These are phyloP conservation scores for Penicillium crustosum DNA, from an alignment of 2,329 filamentous ascomycete species.

Conservation along the genomic window DNA sequence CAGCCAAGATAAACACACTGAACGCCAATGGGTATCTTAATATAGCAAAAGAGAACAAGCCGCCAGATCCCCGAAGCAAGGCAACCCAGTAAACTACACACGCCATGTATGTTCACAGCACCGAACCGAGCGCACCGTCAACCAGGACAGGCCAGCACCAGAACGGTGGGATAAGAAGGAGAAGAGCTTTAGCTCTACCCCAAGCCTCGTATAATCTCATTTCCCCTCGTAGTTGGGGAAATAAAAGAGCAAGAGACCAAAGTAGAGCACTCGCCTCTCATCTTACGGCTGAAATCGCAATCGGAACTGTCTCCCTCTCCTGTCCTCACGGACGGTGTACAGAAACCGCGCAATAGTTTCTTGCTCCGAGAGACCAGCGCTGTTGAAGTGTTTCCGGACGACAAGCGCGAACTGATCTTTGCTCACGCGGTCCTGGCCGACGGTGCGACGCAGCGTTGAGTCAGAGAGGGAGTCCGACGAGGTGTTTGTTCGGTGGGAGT, in stretches of 20 bases:
- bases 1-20: conserved; percentile 14
- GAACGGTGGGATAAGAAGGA: background rate
- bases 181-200: background rate
- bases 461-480: conserved; percentile 12
- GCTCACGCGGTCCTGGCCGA: conserved; percentile 41
- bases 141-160: conserved; percentile 1
- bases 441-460: conserved; percentile 28
- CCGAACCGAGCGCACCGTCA: background rate
- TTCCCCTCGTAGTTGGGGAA: background rate
- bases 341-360: conserved; percentile 50
- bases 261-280: background rate
- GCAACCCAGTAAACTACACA: background rate
- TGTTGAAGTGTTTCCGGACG: conserved; percentile 51
- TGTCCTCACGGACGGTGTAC: conserved; percentile 50
- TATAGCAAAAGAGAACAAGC: conserved; percentile 13
- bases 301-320: conserved; percentile 43
- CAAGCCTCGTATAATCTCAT: background rate
- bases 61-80: background rate
- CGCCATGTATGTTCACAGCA: background rate
- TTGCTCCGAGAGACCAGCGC: conserved; percentile 47
- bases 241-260: background rate
- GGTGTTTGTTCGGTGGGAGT: conserved; percentile 4
- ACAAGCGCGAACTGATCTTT: conserved; percentile 45
- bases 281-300: conserved; percentile 43
- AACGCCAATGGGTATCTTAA: conserved; percentile 35